Base-by-base conservation (phyloP, 768 basidiomycete genomes). In the Suillus clintonianus region DNA sequence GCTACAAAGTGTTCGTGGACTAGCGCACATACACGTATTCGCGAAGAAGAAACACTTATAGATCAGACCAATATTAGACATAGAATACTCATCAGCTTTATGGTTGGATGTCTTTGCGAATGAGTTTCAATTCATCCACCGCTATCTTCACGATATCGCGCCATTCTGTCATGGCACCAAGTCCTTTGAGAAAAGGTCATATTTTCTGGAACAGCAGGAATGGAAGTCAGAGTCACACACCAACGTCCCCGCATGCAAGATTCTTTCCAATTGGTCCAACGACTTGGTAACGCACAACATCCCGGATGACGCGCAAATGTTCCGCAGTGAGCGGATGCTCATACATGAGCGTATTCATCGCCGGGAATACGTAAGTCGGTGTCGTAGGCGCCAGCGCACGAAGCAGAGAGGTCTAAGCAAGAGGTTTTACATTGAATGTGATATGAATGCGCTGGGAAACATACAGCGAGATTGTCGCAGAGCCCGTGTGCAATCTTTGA, bases 311-410 rank as follows among this genome's bases (percentile, higher is more conserved):
- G 24, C 86, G 84, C 45, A 99, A 77, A 71, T 99, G 97, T 66
- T 91, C 86, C 1, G 86, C 84, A 0, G 96, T 98, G 53, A 99
- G 82, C 17, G 95, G 95, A 72, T 98, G 97, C 65, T 92, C 88
- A 72, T 93, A 99, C 97, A 99, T 99, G 68, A 94, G 81, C 5
- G 97, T 99, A 75, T 99, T 99, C 97, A 99, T 99, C 0, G 97
- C 97, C 1, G 97, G 97, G 71, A 97, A 99, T 42, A 99, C 76
- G 70, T 90, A 95, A 8, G 94, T 95, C 8, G 92, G 92, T 0
- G 94, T 97, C 7, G 85, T 82, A 0, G 95, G 92, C 2, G 91
- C 81, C 0, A 97, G 79, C 0, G 95, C 96, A 17, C 95, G 88
- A 64, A 97, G 84, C 6, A 97, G 83, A 17, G 94, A 90, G 11